Evolutionary conservation across 2,329 filamentous ascomycete species (phyloP), one percentile per base, ranked within the genome.

Genomic region (Acarospora socialis): DNA sequence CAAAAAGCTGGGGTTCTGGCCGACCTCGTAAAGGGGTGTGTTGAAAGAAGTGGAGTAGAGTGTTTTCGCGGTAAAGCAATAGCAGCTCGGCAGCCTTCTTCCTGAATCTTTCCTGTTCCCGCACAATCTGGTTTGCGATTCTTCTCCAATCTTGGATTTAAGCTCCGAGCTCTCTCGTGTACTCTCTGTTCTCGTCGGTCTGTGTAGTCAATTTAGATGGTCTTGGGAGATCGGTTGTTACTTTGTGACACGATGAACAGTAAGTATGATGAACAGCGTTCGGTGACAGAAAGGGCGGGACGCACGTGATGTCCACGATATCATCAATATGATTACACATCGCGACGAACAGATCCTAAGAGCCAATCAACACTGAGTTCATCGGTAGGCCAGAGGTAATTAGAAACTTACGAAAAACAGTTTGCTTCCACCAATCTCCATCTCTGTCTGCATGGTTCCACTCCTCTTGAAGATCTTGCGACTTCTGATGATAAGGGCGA

Each of bases 241-340:
- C 62, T 44, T 41, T 35, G 35, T 10, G 25, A 10, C 13, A 20
- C 39, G 12, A 33, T 22, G 34, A 30, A 42, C 32, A 34, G 40
- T 46, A 40, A 46, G 43, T 31, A 42, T 44, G 24, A 38, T 42
- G 36, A 36, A 32, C 33, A 28, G 31, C n/a, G 33, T 37, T 33
- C 30, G 25, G 31, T 24, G 21, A 36, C 20, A 36, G 37, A 34
- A 39, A 15, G 24, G 16, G 39, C 32, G 28, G 61, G 53, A 67
- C 70, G 56, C 76, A 79, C 71, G 72, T 78, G 59, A 82, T 75
- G 55, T 90, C 83, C 61, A 82, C 78, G 61, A 94, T 75, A 60
- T 94, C 86, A 70, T 94, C 86, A 53, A 94, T 79, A 66, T 93
- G 86, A 64, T 93, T 94, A 69, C 83, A 92, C 78, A 94, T 81